Evolutionary conservation across 371 early-diverging fungal species (phyloP), one percentile per base, ranked within the genome.

Genomic region (Apophysomyces trapeziformis): DNA sequence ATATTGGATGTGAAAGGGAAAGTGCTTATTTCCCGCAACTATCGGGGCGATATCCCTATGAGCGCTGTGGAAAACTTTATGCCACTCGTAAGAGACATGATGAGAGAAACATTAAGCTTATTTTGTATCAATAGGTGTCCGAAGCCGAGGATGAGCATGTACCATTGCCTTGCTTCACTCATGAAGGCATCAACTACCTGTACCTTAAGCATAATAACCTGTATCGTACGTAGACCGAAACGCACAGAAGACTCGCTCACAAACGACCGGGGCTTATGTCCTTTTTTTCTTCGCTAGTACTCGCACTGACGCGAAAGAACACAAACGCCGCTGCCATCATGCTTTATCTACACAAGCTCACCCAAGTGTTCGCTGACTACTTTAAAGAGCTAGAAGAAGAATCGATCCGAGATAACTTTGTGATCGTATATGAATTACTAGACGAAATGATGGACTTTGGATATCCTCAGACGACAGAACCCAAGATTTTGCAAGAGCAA

Each of bases 391-490:
- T 99, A 59, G 98, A 99, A 78, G 99, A 99, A 69, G 99, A 99
- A 73, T 95, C 96, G 14, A 87, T 97, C 59, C 94, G 93, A 82
- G 96, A 97, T 66, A 93, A 96, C 78, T 96, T 95, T 89, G 91
- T 91, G 9, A 92, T 91, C 26, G 92, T 96, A 6, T 99, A 99
- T 76, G 99, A 99, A 81, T 83, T 99, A 38, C 79, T 99, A 75
- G 99, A 99, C 80, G 99, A 99, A 78, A 99, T 99, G 96, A 97
- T 98, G 97, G 99, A 99, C 78, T 99, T 96, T 75, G 99, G 99
- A 26, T 95, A 97, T 77, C 98, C 99, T 38, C 99, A 99, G 74
- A 96, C 96, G 4, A 98, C 98, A 7, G 98, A 99, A 76, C 89
- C 95, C 36, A 97, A 97, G 83, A 97, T 98, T 65, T 82, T 99